phyloP scores from a whole-genome alignment of 2,329 filamentous ascomycete species.

The Beauveria scarabaeidicola region DNA sequence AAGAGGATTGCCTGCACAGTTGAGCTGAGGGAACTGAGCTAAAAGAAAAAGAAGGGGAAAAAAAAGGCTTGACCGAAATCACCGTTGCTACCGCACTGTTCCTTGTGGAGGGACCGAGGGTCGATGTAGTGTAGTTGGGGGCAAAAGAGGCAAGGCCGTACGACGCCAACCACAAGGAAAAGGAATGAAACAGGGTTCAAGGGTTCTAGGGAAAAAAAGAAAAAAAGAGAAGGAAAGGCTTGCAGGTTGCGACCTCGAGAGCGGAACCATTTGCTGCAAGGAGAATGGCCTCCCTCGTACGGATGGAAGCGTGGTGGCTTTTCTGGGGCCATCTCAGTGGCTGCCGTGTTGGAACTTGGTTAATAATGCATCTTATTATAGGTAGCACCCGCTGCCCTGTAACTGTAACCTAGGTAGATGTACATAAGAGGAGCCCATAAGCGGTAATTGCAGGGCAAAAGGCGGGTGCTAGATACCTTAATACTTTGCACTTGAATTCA shows the following conservation, averaged over 20 bases:
- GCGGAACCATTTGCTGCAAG: not conserved
- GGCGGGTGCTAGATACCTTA: too few species aligned
- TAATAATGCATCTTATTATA: not conserved
- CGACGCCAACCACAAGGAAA: not conserved
- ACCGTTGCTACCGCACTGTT: not conserved
- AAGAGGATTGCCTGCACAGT: not conserved
- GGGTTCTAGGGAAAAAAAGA: not conserved
- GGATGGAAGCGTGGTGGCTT: not conserved
- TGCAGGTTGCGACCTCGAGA: not conserved
- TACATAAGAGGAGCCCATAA: too few species aligned
- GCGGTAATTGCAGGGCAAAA: too few species aligned
- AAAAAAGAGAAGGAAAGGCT: not conserved
- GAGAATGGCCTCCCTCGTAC: not conserved
- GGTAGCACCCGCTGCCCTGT: not conserved
- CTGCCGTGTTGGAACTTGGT: too few species aligned
- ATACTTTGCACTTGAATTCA: too few species aligned
- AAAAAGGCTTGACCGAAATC: not conserved
- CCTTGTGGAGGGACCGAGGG: not conserved
- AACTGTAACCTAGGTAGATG: not conserved
- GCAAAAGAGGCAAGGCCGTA: constrained; percentile 7
- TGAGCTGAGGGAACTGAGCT: too few species aligned
- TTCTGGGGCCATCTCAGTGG: not conserved
- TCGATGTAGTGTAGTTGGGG: not conserved
- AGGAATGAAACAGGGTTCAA: not conserved
- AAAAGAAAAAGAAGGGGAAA: too few species aligned